Conservation (phyloP, 345 rosid species). For the Melaleuca quinquenervia region DNA sequence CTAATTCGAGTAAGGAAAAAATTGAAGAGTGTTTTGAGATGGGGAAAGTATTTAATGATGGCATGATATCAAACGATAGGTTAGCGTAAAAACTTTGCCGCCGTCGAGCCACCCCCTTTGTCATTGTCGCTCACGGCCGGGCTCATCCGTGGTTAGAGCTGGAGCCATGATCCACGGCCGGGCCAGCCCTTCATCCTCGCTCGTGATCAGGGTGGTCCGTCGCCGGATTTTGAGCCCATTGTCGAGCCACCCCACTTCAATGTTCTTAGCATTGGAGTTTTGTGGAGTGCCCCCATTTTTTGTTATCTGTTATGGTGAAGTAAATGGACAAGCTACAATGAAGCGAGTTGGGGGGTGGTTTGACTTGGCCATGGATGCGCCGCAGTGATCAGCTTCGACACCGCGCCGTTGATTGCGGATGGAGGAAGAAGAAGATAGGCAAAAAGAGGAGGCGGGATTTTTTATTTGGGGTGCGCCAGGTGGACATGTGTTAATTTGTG, state of each 20-base stretch:
- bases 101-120: background rate
- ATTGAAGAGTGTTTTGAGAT: no score
- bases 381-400: background rate
- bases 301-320: background rate
- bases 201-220: background rate
- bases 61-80: background rate
- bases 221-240: background rate
- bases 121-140: rapidly evolving
- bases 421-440: background rate
- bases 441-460: background rate
- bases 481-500: background rate
- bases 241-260: background rate
- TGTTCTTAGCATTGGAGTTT: no score
- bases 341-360: background rate
- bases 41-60: background rate
- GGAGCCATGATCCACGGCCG: background rate
- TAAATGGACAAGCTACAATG: background rate
- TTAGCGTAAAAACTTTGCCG: background rate
- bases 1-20: no score
- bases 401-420: background rate
- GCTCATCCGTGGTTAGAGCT: background rate
- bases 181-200: background rate
- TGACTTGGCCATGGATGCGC: background rate
- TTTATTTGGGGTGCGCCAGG: no score
- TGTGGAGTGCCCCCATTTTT: background rate